phyloP scores from a whole-genome alignment of 1,284 basidiomycete species.

The Leccinum fallax region DNA sequence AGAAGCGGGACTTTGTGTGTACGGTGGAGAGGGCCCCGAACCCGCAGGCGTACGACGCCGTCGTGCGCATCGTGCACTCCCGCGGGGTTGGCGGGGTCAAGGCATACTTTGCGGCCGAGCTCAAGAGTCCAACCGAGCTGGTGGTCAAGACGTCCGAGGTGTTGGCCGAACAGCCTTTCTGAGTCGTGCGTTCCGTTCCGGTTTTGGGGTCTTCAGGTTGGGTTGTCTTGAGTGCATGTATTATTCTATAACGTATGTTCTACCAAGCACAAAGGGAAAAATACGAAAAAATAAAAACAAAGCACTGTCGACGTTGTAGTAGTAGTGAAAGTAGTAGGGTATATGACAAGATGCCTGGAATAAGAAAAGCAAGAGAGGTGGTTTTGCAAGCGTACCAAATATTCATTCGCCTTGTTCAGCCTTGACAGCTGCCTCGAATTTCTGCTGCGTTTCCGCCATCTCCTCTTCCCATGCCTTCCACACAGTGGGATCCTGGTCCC shows the following conservation, averaged over 20 bases:
- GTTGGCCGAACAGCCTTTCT: constrained; percentile 52
- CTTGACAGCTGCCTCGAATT: constrained; percentile 22
- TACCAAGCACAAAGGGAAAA: not conserved
- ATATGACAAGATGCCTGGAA: not conserved
- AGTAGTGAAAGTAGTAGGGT: not conserved
- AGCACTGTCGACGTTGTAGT: not conserved
- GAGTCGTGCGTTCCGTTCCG: constrained; percentile 3
- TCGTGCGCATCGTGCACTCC: constrained; percentile 40
- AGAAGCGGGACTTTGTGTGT: constrained; percentile 54
- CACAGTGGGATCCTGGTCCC: constrained; percentile 33
- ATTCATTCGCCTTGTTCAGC: constrained; percentile 1
- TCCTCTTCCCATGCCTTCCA: constrained; percentile 43
- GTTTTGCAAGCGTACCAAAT: not conserved
- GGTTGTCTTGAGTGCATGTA: not conserved
- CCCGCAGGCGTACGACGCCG: constrained; percentile 41
- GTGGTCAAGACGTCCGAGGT: constrained; percentile 52
- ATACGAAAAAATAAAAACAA: not conserved
- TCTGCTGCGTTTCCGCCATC: constrained; percentile 38
- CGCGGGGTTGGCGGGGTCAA: constrained; percentile 50
- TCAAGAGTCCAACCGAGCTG: constrained; percentile 48
- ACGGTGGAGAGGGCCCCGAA: constrained; percentile 38
- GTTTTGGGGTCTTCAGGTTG: not conserved
- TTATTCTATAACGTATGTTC: not conserved
- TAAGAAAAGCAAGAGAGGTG: not conserved
- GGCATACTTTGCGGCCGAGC: constrained; percentile 57